Percentiles rank a stretch among this genome's conserved stretches.
Evolutionary conservation across 257 asterid genomes (phyloP).

Genomic region (Salvia rosmarinus): DNA sequence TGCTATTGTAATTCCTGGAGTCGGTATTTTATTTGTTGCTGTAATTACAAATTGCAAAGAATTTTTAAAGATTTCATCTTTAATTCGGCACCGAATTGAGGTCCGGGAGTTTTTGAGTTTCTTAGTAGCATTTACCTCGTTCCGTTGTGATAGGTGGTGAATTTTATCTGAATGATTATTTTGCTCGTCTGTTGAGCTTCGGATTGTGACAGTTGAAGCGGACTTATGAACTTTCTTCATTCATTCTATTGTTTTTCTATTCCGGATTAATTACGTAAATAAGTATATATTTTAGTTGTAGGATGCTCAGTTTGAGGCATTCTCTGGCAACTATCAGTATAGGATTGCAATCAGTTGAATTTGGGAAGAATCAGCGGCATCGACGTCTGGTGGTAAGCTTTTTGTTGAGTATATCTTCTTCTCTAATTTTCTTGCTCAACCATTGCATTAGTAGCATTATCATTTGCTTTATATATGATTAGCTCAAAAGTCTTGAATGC

Average conservation of each 20-base stretch:
- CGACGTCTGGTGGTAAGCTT: slow-evolving; percentile 48
- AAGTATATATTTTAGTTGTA: neutral
- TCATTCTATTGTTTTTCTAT: neutral
- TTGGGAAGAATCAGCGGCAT: slow-evolving; percentile 31
- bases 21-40: neutral
- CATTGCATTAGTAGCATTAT: neutral
- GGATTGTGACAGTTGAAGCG: neutral
- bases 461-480: neutral
- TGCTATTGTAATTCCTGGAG: neutral
- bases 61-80: neutral
- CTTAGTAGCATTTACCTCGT: neutral
- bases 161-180: neutral
- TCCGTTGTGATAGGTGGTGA: neutral
- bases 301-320: slow-evolving; percentile 68
- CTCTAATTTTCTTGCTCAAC: neutral
- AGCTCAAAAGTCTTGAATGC: slow-evolving; percentile 9
- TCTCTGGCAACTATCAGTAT: slow-evolving; percentile 44
- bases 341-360: slow-evolving; percentile 36
- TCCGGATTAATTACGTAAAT: neutral
- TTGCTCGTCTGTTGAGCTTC: neutral
- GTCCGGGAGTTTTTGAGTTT: neutral
- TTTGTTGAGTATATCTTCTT: neutral
- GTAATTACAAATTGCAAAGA: neutral
- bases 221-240: neutral
- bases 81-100: neutral